A percentile compares a stretch with the other conserved stretches of the same genome.
These are phyloP conservation scores for Xylaria arbuscula DNA, from an alignment of 2,329 filamentous ascomycete genomes.

Conservation along the genomic window DNA sequence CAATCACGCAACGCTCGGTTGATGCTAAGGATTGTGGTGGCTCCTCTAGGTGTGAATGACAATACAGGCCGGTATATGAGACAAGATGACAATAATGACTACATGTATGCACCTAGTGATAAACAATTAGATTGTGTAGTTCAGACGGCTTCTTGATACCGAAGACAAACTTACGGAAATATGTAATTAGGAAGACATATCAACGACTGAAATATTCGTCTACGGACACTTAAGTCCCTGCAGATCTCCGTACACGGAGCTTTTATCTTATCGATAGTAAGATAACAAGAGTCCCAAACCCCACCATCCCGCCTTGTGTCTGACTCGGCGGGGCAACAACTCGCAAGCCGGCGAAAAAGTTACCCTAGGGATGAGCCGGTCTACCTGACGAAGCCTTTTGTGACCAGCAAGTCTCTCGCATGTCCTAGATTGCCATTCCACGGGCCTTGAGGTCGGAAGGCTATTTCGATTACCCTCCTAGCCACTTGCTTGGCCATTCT, in stretches of 20 bases:
- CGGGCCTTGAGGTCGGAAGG: conserved; percentile 27
- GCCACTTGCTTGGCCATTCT: conserved; percentile 8
- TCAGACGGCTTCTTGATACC: too few species aligned
- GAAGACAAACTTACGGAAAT: too few species aligned
- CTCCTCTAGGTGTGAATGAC: too few species aligned
- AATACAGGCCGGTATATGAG: too few species aligned
- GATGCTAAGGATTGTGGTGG: too few species aligned
- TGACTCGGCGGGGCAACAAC: conserved; percentile 34
- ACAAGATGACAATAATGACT: too few species aligned
- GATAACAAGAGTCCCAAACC: conserved; percentile 22
- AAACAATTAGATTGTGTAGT: too few species aligned
- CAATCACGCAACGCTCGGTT: too few species aligned
- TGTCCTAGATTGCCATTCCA: conserved; percentile 18
- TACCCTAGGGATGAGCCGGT: background rate
- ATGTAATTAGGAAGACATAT: too few species aligned
- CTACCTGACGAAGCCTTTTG: conserved; percentile 13
- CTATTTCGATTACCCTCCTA: conserved; percentile 6
- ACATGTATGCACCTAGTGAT: too few species aligned
- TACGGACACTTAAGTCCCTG: background rate
- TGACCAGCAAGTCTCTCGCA: background rate
- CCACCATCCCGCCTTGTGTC: conserved; percentile 35
- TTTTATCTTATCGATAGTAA: conserved; percentile 32
- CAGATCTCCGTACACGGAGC: conserved; percentile 20
- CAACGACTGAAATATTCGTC: too few species aligned
- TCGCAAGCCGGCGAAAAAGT: conserved; percentile 20